Evolutionary conservation across 495 filamentous ascomycete species (phyloP), one percentile per base, ranked within the genome.

Genomic region (Hamigera avellanea): DNA sequence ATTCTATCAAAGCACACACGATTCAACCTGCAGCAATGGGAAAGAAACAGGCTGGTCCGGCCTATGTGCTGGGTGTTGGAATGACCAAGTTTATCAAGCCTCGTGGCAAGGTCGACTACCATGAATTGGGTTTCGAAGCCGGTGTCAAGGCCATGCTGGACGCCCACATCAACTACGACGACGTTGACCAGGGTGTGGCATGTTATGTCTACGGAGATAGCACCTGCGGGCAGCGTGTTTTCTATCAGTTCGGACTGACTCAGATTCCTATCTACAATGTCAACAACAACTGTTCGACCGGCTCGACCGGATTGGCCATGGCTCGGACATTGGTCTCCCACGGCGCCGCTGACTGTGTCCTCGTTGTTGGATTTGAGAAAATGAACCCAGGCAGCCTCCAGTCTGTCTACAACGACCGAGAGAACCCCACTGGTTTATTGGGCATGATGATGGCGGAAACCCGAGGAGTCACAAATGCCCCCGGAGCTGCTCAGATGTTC

Each of bases 1-100:
- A 4, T 6, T 30, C n/a, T 30, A 6, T 30, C 28, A 13, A 13
- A 30, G 5, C 28, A 6, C n/a, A 6, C n/a, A 30, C 28, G n/a
- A 12, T 6, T 6, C 5, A 4, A 9, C 9, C 9, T 23, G 5
- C 27, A 19, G 23, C 14, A 36, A 75, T 75, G 70, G 64, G 54
- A 32, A 71, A 68, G 43, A 72, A 67, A 49, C 49, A 58, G 55
- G 46, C 54, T 19, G 54, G 58, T 25, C 74, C 72, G 42, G 72
- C 73, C 68, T 96, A 95, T 67, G 84, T 96, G 54, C 76, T 96
- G 23, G 89, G 89, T 63, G 89, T 96, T 46, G 89, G 89, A 59
- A 88, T 96, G 80, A 98, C 91, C 64, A 93, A 93, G 61, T 98
- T 98, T 73, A 85, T 95, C 72, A 98, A 96, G 69, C 91, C 91